These are phyloP conservation scores for Mucor sp. DNA, from an alignment of 371 early-diverging fungal species.

Conservation along the genomic window DNA sequence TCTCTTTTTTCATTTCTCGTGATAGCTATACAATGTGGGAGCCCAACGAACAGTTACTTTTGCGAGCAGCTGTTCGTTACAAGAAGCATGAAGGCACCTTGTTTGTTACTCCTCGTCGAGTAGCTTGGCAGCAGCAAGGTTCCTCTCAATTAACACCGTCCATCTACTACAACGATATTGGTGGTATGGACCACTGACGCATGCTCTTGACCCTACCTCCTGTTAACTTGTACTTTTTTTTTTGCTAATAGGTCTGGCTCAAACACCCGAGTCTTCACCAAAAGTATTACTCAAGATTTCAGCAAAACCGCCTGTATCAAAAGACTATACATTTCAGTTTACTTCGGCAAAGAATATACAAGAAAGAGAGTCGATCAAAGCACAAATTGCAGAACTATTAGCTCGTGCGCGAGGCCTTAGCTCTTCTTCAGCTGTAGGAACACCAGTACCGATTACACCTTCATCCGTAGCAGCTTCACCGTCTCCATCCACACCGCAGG, in stretches of 20 bases:
- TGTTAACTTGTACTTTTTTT: not conserved
- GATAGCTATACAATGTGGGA: constrained; percentile 49
- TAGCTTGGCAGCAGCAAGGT: constrained; percentile 60
- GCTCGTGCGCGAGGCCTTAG: constrained; percentile 39
- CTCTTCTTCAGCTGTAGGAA: constrained; percentile 2
- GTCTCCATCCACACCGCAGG: constrained; percentile 9
- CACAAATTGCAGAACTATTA: constrained; percentile 51
- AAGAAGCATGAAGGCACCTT: constrained; percentile 57
- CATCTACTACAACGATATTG: constrained; percentile 43
- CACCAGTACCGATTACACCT: constrained; percentile 26
- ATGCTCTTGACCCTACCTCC: not conserved
- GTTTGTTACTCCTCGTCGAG: constrained; percentile 56
- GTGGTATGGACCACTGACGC: constrained; percentile 24
- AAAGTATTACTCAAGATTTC: constrained; percentile 46
- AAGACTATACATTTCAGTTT: constrained; percentile 57
- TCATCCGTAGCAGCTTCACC: constrained; percentile 12
- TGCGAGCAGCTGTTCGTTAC: constrained; percentile 51
- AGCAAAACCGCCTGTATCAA: constrained; percentile 30
- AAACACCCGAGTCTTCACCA: constrained; percentile 45
- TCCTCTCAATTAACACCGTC: constrained; percentile 49
- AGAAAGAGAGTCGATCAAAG: constrained; percentile 62
- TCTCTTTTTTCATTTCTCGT: not conserved
- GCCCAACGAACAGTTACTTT: constrained; percentile 56
- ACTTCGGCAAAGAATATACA: constrained; percentile 51
- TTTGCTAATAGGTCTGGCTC: constrained; percentile 28